phyloP scores from a whole-genome alignment of 495 filamentous ascomycete genomes.

The Lophiotrema nucula region DNA sequence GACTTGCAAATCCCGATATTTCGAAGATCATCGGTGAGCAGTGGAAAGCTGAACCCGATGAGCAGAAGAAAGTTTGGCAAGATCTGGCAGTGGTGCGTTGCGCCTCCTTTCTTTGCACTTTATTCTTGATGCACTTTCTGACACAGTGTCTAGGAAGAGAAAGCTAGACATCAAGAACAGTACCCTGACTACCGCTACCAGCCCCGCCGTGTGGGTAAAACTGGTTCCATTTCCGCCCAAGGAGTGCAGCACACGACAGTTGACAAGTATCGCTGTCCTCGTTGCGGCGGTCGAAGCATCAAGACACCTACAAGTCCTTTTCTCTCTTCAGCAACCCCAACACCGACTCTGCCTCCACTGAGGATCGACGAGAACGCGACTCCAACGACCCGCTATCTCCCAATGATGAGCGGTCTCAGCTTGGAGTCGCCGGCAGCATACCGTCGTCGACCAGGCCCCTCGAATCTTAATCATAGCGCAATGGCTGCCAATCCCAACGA shows the following conservation, averaged over 20 bases:
- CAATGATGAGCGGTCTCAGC: conserved; percentile 44
- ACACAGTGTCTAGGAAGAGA: conserved; percentile 67
- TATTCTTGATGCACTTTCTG: conserved; percentile 17
- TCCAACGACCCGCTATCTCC: conserved; percentile 36
- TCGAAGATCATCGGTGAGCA: conserved; percentile 96
- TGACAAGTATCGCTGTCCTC: conserved; percentile 53
- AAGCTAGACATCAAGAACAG: conserved; percentile 81
- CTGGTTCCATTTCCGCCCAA: conserved; percentile 23
- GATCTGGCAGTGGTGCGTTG: conserved; percentile 70
- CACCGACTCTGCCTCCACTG: conserved; percentile 46
- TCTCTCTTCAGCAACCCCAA: conserved; percentile 41
- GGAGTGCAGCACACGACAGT: conserved; percentile 22
- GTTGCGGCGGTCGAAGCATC: conserved; percentile 63
- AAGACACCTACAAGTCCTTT: conserved; percentile 47
- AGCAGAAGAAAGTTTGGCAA: conserved; percentile 87
- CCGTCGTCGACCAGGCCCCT: conserved; percentile 19
- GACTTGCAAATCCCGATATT: conserved; percentile 92
- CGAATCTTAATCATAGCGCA: conserved; percentile 21
- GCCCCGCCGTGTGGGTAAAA: conserved; percentile 67
- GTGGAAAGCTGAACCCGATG: conserved; percentile 74
- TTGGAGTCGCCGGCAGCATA: conserved; percentile 36
- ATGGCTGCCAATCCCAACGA: conserved; percentile 12
- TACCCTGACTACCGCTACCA: conserved; percentile 95
- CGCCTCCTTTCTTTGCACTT: conserved; percentile 1
- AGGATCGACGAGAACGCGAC: conserved; percentile 32